Base-by-base conservation (phyloP, 345 rosid species). In the Boechera retrofracta region DNA sequence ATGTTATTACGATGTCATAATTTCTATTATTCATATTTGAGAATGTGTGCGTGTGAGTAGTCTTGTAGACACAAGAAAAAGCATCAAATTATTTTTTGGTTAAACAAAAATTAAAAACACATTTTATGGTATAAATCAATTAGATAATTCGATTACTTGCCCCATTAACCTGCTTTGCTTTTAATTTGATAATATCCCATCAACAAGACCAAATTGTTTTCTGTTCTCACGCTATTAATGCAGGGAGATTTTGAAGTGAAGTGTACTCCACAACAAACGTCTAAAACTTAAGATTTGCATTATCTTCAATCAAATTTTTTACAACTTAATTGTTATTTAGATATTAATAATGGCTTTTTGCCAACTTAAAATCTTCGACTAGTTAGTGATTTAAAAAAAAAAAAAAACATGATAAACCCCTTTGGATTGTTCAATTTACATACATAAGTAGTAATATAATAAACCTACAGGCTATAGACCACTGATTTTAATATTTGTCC, bases 211-310 rank as follows among this genome's bases (percentile, higher is more conserved):
- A 54, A 18, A 2, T 10, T 41, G 21, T 44, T 18, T 55, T 65
- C 6, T 56, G 52, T 66, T 66, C 58, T 35, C 66, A 56, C 63
- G 32, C 24, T 11, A 24, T 53, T 31, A 73, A 54, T 39, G 36
- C 16, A 45, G 15, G 56, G 2, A 57, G n/a, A 57, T 66, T 48
- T 35, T 48, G 60, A 29, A 75, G 67, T 47, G 73, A 36, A 75
- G 73, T 67, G 67, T 60, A 67, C 60, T 66, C 67, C 60, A 56
- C 29, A 21, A 66, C 67, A 67, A 35, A 57, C 58, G 67, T 57
- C 24, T 11, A 35, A 65, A 35, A 35, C 12, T 56, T 11, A 24
- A 56, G 4, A 47, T 75, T 24, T 36, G 10, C 10, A 47, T 44
- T 13, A 45, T 56, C 41, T 45, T 63, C 29, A 5, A 49, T 60